Conservation (phyloP, 768 basidiomycete genomes). For the Sporobolomyces pararoseus region DNA sequence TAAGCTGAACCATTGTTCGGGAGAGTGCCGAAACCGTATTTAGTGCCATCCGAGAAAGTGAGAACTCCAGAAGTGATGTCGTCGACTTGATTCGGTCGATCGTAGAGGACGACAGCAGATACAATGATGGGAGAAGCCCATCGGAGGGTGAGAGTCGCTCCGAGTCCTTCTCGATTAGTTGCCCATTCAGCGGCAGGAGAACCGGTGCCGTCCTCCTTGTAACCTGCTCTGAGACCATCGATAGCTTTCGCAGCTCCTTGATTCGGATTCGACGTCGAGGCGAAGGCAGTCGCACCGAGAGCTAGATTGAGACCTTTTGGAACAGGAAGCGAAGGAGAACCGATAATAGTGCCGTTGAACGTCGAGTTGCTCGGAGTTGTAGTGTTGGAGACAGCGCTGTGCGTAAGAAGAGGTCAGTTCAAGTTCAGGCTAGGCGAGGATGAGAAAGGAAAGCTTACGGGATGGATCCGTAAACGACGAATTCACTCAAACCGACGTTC, state of each 20-base stretch:
- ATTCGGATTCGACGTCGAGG: background rate
- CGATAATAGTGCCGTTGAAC: background rate
- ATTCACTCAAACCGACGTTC: conserved; percentile 23
- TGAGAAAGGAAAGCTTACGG: background rate
- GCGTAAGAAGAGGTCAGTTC: background rate
- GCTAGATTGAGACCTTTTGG: conserved; percentile 14
- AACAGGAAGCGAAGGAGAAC: conserved; percentile 3
- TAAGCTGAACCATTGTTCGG: conserved; percentile 32
- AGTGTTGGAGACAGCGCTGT: background rate
- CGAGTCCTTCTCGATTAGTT: conserved; percentile 10
- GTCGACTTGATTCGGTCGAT: conserved; percentile 20
- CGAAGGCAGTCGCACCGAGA: conserved; percentile 1
- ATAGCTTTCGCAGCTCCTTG: conserved; percentile 23
- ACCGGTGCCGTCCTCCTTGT: conserved; percentile 24
- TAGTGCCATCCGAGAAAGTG: conserved; percentile 22
- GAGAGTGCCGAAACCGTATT: background rate
- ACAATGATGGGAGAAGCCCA: conserved; percentile 8
- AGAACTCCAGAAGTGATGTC: conserved; percentile 14
- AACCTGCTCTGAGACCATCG: conserved; percentile 24
- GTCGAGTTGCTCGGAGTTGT: background rate
- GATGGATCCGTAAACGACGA: conserved; percentile 20
- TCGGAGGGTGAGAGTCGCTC: conserved; percentile 10
- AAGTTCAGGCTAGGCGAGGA: background rate
- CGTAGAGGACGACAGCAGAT: conserved; percentile 1
- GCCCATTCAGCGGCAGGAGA: conserved; percentile 31